Evolutionary conservation across 2,329 filamentous ascomycete species (phyloP), one percentile per base, ranked within the genome.

Genomic region (Trichophyton simii): DNA sequence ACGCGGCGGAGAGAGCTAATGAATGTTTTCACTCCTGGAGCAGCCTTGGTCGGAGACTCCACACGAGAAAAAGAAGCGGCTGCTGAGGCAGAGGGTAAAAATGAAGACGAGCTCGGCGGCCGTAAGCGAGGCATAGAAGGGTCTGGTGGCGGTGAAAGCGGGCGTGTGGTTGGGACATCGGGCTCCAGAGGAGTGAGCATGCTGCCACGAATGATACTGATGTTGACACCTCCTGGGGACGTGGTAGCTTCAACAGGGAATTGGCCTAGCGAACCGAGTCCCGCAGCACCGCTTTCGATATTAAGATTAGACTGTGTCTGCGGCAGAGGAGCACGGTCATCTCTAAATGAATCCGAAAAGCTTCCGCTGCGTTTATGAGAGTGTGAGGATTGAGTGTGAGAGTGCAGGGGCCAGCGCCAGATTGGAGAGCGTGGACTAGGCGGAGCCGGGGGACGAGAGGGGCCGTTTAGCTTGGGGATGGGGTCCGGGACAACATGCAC

Each of bases 1-100:
- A 87, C 91, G 65, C 90, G 85, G 18, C 91, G 87, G 42, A 97
- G 88, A 64, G 88, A 92, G 5, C 91, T 88, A 58, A 99, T 81
- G 0, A 97, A 82, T 67, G 86, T 94, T 72, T 87, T 91, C 80
- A 96, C 89, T 2, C 88, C 89, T 36, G 87, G 87, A 25, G 67
- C 69, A 7, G 67, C 58, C 44, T 68, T 64, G 6, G 67, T 63
- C 58, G 46, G 34, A 2, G 67, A 65, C 36, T 70, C 65, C 36
- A 44, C 50, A 22, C 61, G 57, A 18, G 28, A 48, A 31, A 34
- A n/a, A 6, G 52, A 34, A 55, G 52, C 28, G 28, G 25, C 31
- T 20, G 28, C 52, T 4, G 52, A 55, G 28, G 52, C 15, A 11
- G 52, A n/a, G 34, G 52, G 28, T 34, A 28, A 36, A 20, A 55